Evolutionary conservation across 169 alveolate genomes (phyloP).

Genomic region (Cryptosporidium tyzzeri): DNA sequence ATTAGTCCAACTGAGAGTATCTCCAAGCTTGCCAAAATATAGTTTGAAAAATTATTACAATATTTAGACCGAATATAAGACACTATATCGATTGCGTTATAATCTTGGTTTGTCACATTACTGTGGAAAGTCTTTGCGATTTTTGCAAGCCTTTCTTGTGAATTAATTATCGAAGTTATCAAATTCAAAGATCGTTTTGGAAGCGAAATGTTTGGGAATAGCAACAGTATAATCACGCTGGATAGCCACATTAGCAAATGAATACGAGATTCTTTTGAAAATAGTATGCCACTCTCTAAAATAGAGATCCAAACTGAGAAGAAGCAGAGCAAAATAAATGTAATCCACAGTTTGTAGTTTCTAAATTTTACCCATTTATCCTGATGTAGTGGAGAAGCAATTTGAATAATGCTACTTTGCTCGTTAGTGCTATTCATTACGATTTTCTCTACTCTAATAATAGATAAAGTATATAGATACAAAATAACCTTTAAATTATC

Average conservation of each 20-base stretch:
- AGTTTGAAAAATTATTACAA: neutral
- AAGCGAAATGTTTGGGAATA: constrained; percentile 22
- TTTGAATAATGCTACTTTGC: neutral
- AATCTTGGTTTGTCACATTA: neutral
- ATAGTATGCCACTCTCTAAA: constrained; percentile 50
- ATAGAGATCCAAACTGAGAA: constrained; percentile 37
- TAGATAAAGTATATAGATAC: constrained; percentile 29
- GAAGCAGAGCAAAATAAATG: constrained; percentile 4
- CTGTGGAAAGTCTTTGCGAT: neutral
- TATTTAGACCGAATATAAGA: constrained; percentile 22
- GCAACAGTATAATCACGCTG: neutral
- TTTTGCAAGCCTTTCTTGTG: constrained; percentile 33
- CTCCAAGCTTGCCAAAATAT: constrained; percentile 42
- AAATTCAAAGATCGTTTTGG: constrained; percentile 28
- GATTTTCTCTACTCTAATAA: neutral
- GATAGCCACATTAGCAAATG: neutral
- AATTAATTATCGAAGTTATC: constrained; percentile 53
- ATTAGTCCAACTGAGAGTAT: constrained; percentile 35
- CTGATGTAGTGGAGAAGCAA: neutral
- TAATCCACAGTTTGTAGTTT: constrained; percentile 29
- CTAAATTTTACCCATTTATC: neutral
- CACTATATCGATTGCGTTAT: constrained; percentile 4
- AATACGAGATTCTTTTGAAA: constrained; percentile 1
- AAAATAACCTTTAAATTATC: constrained; percentile 31
- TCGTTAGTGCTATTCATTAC: neutral